These are phyloP conservation scores for Gryganskiella cystojenkinii DNA, from an alignment of 192 early-diverging fungal genomes.

Conservation along the genomic window DNA sequence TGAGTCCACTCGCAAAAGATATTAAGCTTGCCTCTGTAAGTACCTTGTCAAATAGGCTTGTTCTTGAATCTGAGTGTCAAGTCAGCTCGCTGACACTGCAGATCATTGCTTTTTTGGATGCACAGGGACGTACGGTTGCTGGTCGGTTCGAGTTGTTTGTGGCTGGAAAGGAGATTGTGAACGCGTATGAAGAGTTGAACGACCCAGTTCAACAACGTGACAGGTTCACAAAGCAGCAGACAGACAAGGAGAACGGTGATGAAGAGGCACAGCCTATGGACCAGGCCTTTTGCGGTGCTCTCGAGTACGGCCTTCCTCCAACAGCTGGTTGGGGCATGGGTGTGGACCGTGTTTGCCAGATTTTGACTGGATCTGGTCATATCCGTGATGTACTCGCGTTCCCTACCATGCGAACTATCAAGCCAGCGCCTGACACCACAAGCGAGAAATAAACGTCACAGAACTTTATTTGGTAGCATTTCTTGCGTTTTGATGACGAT, in stretches of 20 bases:
- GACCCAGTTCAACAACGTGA: constrained; percentile 81
- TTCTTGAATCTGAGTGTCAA: too few species aligned
- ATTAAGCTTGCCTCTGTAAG: constrained; percentile 46
- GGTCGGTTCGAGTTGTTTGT: constrained; percentile 88
- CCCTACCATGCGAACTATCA: constrained; percentile 57
- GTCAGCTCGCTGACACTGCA: background rate
- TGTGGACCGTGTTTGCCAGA: constrained; percentile 80
- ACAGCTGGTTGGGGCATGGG: constrained; percentile 94
- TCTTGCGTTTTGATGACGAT: too few species aligned
- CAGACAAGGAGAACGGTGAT: constrained; percentile 76
- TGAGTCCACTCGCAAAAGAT: constrained; percentile 86
- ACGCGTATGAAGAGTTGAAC: constrained; percentile 93
- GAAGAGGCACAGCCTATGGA: constrained; percentile 82
- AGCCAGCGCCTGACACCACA: background rate
- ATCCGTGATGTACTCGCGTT: constrained; percentile 89
- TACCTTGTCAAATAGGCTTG: too few species aligned
- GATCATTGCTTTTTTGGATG: background rate
- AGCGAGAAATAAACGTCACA: too few species aligned
- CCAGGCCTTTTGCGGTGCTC: constrained; percentile 75
- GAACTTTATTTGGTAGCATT: too few species aligned
- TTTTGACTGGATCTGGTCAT: constrained; percentile 73
- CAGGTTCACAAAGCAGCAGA: constrained; percentile 71
- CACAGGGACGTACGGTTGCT: constrained; percentile 54
- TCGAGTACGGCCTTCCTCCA: constrained; percentile 88
- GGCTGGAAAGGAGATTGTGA: constrained; percentile 79